Percentiles rank a stretch among this genome's conserved stretches.
These are phyloP conservation scores for Xylaria telfairii DNA, from an alignment of 495 filamentous ascomycete genomes.

Conservation along the genomic window DNA sequence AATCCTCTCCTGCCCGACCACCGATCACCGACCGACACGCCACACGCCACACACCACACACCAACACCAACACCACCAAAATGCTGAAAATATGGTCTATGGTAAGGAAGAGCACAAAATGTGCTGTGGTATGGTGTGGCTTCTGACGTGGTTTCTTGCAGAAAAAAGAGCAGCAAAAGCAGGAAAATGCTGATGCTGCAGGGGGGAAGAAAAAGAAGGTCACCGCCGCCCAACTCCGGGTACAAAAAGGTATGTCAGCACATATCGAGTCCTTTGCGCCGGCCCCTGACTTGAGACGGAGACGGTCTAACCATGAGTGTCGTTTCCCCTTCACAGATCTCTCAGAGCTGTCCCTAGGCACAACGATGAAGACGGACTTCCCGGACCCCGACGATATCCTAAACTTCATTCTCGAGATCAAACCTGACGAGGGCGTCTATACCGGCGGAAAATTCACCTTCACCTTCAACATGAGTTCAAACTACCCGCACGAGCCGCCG, in stretches of 20 bases:
- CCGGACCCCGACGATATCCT: constrained; percentile 96
- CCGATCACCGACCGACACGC: constrained; percentile 1
- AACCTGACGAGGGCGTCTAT: constrained; percentile 98
- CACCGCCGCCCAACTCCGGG: constrained; percentile 91
- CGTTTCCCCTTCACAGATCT: constrained; percentile 66
- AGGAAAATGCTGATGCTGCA: constrained; percentile 77
- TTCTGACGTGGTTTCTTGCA: constrained; percentile 44
- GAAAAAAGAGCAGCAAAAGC: constrained; percentile 95
- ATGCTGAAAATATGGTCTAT: constrained; percentile 99
- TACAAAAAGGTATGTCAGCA: constrained; percentile 80
- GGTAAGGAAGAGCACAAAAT: constrained; percentile 59
- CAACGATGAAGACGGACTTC: constrained; percentile 91
- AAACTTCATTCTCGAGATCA: constrained; percentile 91
- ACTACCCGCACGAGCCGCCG: constrained; percentile 96
- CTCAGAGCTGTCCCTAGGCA: constrained; percentile 85
- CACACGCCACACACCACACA: constrained; percentile 4
- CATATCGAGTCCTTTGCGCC: not conserved
- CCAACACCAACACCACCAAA: constrained; percentile 55
- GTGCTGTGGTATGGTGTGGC: not conserved
- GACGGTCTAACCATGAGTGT: not conserved
- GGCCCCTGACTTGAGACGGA: not conserved
- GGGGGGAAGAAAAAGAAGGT: constrained; percentile 96
- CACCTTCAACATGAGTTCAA: constrained; percentile 88
- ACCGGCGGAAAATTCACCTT: constrained; percentile 89
- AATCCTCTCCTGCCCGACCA: not conserved